Base-by-base conservation (phyloP, 1,284 basidiomycete species). In the Heterobasidion irregulare region DNA sequence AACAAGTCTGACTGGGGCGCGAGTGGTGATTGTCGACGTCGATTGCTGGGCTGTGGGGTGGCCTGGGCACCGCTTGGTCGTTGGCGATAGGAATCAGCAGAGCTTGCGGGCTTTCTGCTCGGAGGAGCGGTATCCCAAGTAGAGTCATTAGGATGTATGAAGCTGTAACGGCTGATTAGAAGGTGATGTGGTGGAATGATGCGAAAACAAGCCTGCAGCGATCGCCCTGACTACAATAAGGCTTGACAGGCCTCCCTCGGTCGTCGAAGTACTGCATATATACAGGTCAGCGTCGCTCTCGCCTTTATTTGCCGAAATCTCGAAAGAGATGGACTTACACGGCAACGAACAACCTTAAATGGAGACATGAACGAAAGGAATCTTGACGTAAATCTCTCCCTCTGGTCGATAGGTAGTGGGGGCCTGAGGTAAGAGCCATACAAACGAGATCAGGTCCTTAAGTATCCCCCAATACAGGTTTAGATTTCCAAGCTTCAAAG, bases 131-230 rank as follows among this genome's bases (percentile, higher is more conserved):
- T 10, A 59, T 58, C 44, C 60, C 78, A 78, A 78, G 54, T 73
- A 70, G 66, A 56, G 61, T 80, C 78, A 47, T 63, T 67, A 34
- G 80, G 79, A 58, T 81, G 79, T 45, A 81, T 72, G 61, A 80
- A 82, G 35, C 79, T 82, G 59, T 33, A 19, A 47, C 26, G 46
- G 46, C 12, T 4, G 4, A n/a, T 41, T n/a, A 38, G 46, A 34
- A 47, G 6, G 26, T 47, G 46, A 47, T 15, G 48, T 47, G 50
- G 33, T n/a, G 16, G 38, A 45, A n/a, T 36, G 32, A 36, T 26
- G 46, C 16, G 10, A 1, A 2, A 34, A 62, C 64, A 59, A 55
- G 78, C 80, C 77, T 75, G 65, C 80, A 81, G 44, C 65, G 69
- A 50, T 66, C 67, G 36, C 78, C 79, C 59, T 77, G 70, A 35